Evolutionary conservation across 2,329 filamentous ascomycete genomes (phyloP), one percentile per base, ranked within the genome.

Genomic region (Colletotrichum endophyticum): DNA sequence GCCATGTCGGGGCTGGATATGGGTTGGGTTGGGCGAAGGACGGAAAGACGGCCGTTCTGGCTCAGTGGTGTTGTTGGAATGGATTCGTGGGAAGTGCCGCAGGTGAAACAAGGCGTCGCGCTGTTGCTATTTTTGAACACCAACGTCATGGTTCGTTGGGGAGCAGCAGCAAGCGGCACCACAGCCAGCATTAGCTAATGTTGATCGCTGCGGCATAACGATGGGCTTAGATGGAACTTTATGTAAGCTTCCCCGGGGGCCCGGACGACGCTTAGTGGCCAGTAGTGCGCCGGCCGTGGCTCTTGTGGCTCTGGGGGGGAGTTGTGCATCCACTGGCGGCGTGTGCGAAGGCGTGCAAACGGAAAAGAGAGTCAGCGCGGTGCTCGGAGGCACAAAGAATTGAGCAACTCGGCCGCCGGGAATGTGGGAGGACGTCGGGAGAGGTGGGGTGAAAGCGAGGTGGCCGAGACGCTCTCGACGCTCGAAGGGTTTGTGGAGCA

Each of bases 41-140:
- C 28, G 61, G 67, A 39, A 73, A 16, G 63, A 25, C 19, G 36
- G 30, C 36, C 28, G 68, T 72, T 62, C 34, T 59, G 30, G 53
- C 19, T 39, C 16, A 59, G 25, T 59, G 56, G 56, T 28, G 56
- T 16, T 59, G 22, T 15, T 36, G 61, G 44, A 49, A 49, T 49
- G 64, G 71, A 69, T 39, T 73, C 32, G 61, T 64, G 70, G 22
- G 63, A 73, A 56, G 63, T 57, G 59, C 44, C 57, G 73, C 57
- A 73, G 64, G 64, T 73, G 73, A 76, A 76, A 73, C 73, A 76
- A 59, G 64, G 64, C 70, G 73, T 22, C 32, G 28, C 73, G 57
- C 12, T 49, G 69, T 76, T 76, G 44, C 73, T 76, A 76, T 76
- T 76, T 76, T 76, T 73, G 73, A 63, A 39, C 49, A 53, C 53